Percentiles rank a stretch among this genome's conserved stretches.
Conservation (phyloP, 305 asterid species). For the Andrographis paniculata region DNA sequence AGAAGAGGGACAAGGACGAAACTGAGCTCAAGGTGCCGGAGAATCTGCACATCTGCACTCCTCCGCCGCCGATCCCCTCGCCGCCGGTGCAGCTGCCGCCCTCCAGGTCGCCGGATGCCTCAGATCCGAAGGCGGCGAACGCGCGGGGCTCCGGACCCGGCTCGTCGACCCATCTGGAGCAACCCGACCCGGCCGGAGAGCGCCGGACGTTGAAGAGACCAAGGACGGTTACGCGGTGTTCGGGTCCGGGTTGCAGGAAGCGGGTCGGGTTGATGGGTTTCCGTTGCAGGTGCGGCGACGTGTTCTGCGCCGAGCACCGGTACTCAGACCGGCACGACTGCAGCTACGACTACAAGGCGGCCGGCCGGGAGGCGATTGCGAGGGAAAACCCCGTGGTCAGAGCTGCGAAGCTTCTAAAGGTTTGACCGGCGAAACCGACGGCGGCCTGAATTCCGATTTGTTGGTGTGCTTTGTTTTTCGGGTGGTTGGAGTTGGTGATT, state of each 20-base stretch:
- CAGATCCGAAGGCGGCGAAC: slow-evolving; percentile 23
- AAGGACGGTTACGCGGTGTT: slow-evolving; percentile 25
- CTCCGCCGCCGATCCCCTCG: slow-evolving; percentile 23
- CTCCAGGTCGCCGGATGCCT: slow-evolving; percentile 14
- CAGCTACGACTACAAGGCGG: slow-evolving; percentile 44
- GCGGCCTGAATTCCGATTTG: neutral
- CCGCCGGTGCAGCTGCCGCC: slow-evolving; percentile 15
- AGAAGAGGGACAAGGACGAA: slow-evolving; percentile 37
- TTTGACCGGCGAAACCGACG: slow-evolving; percentile 16
- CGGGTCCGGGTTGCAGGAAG: slow-evolving; percentile 23
- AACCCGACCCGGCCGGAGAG: slow-evolving; percentile 13
- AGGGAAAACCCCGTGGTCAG: slow-evolving; percentile 52
- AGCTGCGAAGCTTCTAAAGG: slow-evolving; percentile 42
- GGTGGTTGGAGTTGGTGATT: slow-evolving; percentile 6
- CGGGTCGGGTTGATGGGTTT: slow-evolving; percentile 46
- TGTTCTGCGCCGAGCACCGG: slow-evolving; percentile 47
- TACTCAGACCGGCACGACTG: slow-evolving; percentile 57
- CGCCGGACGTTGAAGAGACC: slow-evolving; percentile 21
- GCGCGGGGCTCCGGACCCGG: slow-evolving; percentile 16
- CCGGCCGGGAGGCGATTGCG: slow-evolving; percentile 45
- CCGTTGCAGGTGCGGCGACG: slow-evolving; percentile 46
- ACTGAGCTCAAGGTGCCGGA: slow-evolving; percentile 34
- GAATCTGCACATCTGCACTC: slow-evolving; percentile 21
- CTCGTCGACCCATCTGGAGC: slow-evolving; percentile 2
- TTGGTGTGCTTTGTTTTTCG: neutral